Evolutionary conservation across 495 filamentous ascomycete genomes (phyloP), one percentile per base, ranked within the genome.

Genomic region (Lindgomyces ingoldianus): DNA sequence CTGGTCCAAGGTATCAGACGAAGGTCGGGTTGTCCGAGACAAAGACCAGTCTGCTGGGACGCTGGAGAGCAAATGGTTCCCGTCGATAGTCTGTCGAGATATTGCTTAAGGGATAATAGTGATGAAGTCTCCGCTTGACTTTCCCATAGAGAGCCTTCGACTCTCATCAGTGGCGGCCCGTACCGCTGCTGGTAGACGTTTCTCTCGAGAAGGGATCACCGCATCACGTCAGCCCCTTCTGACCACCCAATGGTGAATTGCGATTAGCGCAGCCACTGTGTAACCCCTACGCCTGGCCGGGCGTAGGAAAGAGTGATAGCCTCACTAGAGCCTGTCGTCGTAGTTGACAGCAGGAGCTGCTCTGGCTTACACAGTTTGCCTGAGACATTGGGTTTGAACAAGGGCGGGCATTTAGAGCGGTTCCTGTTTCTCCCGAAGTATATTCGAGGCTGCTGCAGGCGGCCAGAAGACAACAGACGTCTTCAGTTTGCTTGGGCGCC

Each of bases 111-210:
- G 30, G 49, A 33, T 16, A 19, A 2, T 24, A 9, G 11, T 42
- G 8, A 24, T 26, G 18, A 18, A 39, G 33, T 6, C 6, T 39
- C 24, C 24, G 19, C 11, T 58, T 21, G 33, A 42, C 6, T 3
- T 33, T 21, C 25, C 50, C 29, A n/a, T 22, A 26, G 36, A 44
- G 25, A 29, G 42, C 24, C 42, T 29, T 53, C 24, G 19, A 26
- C 48, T 21, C 36, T 47, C 53, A 63, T 16, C 25, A 10, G 22
- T 50, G 48, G 48, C 68, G 68, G 63, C 39, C 44, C 68, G 68
- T 29, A 67, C 68, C 68, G 68, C 68, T 67, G 68, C 45, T 63
- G 58, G 57, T 19, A 65, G 53, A 54, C 67, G 57, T 41, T 65
- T 18, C 50, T 60, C 57, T 51, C n/a, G 19, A 19, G 44, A 36